Evolutionary conservation across 225 moss, liverwort and hornwort genomes (phyloP).

Genomic region (Sphagnum contortum): DNA sequence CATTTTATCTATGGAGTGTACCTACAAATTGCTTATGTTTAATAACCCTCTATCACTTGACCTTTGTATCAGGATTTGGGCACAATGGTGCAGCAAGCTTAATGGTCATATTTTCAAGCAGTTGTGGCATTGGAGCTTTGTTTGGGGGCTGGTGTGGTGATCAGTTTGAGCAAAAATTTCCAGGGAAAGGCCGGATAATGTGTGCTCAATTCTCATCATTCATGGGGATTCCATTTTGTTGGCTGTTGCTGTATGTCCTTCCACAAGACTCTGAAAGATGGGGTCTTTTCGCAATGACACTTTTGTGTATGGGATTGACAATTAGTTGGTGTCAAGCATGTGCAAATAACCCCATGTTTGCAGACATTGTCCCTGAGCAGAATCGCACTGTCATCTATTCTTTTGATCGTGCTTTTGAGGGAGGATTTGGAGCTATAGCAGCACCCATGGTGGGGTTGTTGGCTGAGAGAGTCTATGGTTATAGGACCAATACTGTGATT

Average conservation of each 20-base stretch:
- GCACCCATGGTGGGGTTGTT: conserved; percentile 79
- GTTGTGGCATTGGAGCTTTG: conserved; percentile 77
- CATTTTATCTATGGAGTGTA: too few relatives aligned
- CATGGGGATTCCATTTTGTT: conserved; percentile 89
- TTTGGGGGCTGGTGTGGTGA: conserved; percentile 93
- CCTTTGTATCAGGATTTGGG: conserved; percentile 50
- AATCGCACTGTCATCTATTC: conserved; percentile 82
- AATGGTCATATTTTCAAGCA: conserved; percentile 77
- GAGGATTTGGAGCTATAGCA: conserved; percentile 76
- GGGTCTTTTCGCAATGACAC: conserved; percentile 51
- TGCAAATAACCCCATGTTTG: conserved; percentile 95
- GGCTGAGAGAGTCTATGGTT: conserved; percentile 85
- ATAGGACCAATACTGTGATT: conserved; percentile 47
- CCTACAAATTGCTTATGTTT: too few relatives aligned
- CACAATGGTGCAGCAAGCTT: conserved; percentile 86
- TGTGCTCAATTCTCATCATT: conserved; percentile 93
- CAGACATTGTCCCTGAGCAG: conserved; percentile 83
- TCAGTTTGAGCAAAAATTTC: conserved; percentile 55
- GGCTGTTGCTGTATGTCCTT: conserved; percentile 56
- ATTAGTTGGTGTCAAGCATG: conserved; percentile 95
- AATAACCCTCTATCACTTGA: too few relatives aligned
- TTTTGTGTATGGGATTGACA: conserved; percentile 66
- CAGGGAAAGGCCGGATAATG: conserved; percentile 76
- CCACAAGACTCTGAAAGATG: conserved; percentile 63
- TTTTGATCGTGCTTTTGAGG: conserved; percentile 89